Evolutionary conservation across 495 filamentous ascomycete genomes (phyloP).

Genomic region (Neurospora sp.): DNA sequence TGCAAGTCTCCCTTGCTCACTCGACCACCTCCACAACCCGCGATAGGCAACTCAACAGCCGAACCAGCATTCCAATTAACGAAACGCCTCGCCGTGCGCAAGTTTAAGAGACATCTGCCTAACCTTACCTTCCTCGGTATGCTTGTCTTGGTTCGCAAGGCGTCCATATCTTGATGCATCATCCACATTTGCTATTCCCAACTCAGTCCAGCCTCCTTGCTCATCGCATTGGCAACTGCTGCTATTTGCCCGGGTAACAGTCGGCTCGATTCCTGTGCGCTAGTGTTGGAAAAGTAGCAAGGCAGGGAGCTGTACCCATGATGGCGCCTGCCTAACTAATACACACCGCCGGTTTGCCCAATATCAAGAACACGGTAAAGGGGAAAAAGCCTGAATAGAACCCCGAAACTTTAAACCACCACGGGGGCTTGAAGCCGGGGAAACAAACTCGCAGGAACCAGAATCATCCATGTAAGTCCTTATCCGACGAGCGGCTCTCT

Average conservation of each 20-base stretch:
- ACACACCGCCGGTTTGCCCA: neutral
- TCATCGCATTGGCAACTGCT: neutral
- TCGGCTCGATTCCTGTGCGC: neutral
- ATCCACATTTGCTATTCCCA: neutral
- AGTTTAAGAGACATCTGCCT: neutral
- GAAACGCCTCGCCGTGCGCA: neutral
- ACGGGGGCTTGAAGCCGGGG: neutral
- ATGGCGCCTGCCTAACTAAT: neutral
- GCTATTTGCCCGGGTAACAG: neutral
- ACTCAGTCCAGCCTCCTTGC: neutral
- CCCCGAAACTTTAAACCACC: neutral
- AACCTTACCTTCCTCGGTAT: neutral
- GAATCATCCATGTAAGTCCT: neutral
- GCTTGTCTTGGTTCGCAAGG: neutral
- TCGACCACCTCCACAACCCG: neutral
- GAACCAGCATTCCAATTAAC: neutral
- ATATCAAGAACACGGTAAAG: neutral
- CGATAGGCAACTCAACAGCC: neutral
- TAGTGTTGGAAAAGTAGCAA: neutral
- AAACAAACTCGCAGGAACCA: neutral
- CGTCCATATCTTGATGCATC: neutral
- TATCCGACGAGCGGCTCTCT: neutral
- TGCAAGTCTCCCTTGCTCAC: neutral
- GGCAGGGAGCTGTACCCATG: neutral
- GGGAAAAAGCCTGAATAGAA: neutral